These are phyloP conservation scores for Crucibulum laeve DNA, from an alignment of 768 basidiomycete genomes.

Conservation along the genomic window DNA sequence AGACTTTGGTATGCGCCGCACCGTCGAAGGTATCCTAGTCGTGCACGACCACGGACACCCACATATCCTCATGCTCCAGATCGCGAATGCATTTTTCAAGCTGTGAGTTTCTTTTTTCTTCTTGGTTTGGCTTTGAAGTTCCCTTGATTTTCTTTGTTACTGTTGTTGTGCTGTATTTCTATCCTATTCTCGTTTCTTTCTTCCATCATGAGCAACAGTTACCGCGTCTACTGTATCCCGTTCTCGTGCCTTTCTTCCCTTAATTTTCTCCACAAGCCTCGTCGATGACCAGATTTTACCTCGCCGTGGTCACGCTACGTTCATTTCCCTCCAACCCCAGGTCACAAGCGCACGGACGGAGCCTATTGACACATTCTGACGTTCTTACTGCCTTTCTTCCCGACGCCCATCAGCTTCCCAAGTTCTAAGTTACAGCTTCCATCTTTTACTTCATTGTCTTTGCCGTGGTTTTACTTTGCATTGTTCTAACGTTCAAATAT, in stretches of 20 bases:
- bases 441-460: too few species aligned
- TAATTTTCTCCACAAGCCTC: too few species aligned
- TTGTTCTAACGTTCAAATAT: too few species aligned
- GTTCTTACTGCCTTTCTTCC: too few species aligned
- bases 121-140: too few species aligned
- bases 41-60: conserved; percentile 97
- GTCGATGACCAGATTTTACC: too few species aligned
- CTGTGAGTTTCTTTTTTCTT: conserved; percentile 51
- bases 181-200: background rate
- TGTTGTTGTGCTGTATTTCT: background rate
- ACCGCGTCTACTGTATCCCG: background rate
- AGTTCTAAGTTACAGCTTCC: too few species aligned
- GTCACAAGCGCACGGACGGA: background rate
- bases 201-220: background rate
- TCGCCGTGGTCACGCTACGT: background rate
- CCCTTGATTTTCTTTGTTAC: background rate
- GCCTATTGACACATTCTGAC: background rate
- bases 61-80: conserved; percentile 96
- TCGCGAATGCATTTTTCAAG: conserved; percentile 99
- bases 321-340: background rate
- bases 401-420: background rate
- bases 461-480: too few species aligned
- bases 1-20: conserved; percentile 94
- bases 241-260: too few species aligned
- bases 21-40: conserved; percentile 86